Evolutionary conservation across 148 eudicot species (phyloP).

Genomic region (Heliamphora exappendiculata): DNA sequence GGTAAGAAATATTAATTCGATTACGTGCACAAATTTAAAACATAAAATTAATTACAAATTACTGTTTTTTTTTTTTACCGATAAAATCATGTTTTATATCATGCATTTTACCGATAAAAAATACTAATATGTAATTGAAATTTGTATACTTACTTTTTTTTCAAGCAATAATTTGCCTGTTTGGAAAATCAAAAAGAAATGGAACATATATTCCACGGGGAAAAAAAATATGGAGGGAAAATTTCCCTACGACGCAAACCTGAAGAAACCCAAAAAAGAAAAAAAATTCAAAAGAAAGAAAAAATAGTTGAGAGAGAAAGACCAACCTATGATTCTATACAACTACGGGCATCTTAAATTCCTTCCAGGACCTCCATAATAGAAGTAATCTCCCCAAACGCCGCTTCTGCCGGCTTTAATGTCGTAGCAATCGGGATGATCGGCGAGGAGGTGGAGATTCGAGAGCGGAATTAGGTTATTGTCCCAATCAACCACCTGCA

Average conservation of each 20-base stretch:
- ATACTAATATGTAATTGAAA: too few species aligned
- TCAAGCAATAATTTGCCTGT: background rate
- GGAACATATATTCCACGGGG: background rate
- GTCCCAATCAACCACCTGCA: constrained; percentile 94
- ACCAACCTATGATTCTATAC: background rate
- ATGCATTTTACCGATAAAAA: too few species aligned
- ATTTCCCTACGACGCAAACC: constrained; percentile 16
- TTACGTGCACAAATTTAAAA: too few species aligned
- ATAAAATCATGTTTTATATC: too few species aligned
- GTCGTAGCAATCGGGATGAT: constrained; percentile 87
- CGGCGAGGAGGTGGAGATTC: constrained; percentile 69
- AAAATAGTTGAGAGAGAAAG: constrained; percentile 9
- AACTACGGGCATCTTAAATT: constrained; percentile 57
- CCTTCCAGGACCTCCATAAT: constrained; percentile 96
- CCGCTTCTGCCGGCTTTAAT: constrained; percentile 72
- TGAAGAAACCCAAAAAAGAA: constrained; percentile 10
- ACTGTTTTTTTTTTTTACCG: too few species aligned
- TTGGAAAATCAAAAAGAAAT: background rate
- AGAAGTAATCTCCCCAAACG: constrained; percentile 85
- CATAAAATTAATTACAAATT: too few species aligned
- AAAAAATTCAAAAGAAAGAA: background rate
- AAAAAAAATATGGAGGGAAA: constrained; percentile 2
- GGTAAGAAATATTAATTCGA: too few species aligned
- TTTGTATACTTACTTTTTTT: too few species aligned
- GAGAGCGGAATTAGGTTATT: constrained; percentile 73